A percentile compares a stretch with the other conserved stretches of the same genome.
Evolutionary conservation across 805 yeast species (phyloP).

Genomic region (Yarrowia porcina): DNA sequence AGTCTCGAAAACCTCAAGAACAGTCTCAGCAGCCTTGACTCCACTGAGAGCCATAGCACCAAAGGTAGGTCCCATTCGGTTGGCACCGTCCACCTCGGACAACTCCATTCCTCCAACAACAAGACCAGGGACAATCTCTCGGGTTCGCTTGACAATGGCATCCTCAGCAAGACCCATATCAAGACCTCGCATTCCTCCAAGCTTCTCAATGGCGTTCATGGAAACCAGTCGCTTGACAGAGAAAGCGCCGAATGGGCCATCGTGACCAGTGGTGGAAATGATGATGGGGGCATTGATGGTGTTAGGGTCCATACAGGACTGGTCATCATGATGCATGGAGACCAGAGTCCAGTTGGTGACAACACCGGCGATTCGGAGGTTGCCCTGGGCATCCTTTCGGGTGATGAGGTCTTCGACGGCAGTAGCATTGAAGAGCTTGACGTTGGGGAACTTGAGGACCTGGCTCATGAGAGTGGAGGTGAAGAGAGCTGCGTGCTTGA

Average conservation of each 20-base stretch:
- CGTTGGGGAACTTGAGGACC: conserved; percentile 68
- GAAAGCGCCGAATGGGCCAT: conserved; percentile 81
- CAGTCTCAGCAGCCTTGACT: conserved; percentile 66
- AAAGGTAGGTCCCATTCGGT: conserved; percentile 83
- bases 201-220: conserved; percentile 46
- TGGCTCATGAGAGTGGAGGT: conserved; percentile 67
- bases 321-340: conserved; percentile 69
- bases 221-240: conserved; percentile 65
- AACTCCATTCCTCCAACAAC: conserved; percentile 75
- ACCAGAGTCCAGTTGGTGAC: conserved; percentile 83
- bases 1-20: conserved; percentile 31
- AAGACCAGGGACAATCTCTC: conserved; percentile 63
- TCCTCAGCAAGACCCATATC: conserved; percentile 80
- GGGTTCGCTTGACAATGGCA: conserved; percentile 64
- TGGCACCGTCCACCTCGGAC: conserved; percentile 70
- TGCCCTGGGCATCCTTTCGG: conserved; percentile 54
- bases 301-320: conserved; percentile 80
- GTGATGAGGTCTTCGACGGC: conserved; percentile 79
- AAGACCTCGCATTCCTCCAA: conserved; percentile 72
- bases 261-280: conserved; percentile 74
- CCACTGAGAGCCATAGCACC: conserved; percentile 81
- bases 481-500: conserved; percentile 75
- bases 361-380: conserved; percentile 70
- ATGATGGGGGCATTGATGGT: conserved; percentile 64
- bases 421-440: conserved; percentile 74